Base-by-base conservation (phyloP, 2,329 filamentous ascomycete species). In the Scedosporium minutisporum region DNA sequence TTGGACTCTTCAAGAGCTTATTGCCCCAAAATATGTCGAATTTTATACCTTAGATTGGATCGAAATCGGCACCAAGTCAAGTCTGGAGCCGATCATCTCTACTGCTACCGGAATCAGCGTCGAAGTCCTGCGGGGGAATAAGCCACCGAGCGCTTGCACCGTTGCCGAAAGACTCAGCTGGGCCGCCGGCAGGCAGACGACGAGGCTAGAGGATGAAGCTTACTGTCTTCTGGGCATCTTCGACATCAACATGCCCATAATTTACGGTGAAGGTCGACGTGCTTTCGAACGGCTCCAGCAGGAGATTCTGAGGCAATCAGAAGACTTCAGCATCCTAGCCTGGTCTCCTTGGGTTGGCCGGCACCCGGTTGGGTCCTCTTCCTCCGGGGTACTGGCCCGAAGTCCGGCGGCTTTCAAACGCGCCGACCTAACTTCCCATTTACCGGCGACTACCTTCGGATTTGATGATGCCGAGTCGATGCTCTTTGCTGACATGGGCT, bases 321-420 rank as follows among this genome's bases (percentile, higher is more conserved):
- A 71, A 10, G 74, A 76, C 62, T 71, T 76, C 33, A 73, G 70
- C 4, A 65, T 76, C 1, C 72, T 77, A 10, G 69, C 69, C 5
- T 73, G 65, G 64, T 65, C 65, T 3, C 64, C 64, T 3, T 58
- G 58, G 25, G 63, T 63, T 18, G 41, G 41, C 27, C 29, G 42
- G 16, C 57, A 63, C 27, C 48, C 57, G 3, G 29, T 46, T 29
- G 25, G 23, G 25, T 48, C 58, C 3, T 44, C 55, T 10, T 62
- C 62, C 21, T 62, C 63, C 1, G 61, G 61, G 5, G 62, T 62
- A 16, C 25, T 66, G 18, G 64, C 65, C 4, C 65, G 62, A 4
- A 60, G 58, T 23, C 38, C 64, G 14, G 58, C 61, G 6, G 60
- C 58, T 41, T 65, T 66, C 33, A 61, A 58, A 7, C 61, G 65